These are phyloP conservation scores for Angomonas ambiguus DNA, from an alignment of 208 protist species.

Conservation along the genomic window DNA sequence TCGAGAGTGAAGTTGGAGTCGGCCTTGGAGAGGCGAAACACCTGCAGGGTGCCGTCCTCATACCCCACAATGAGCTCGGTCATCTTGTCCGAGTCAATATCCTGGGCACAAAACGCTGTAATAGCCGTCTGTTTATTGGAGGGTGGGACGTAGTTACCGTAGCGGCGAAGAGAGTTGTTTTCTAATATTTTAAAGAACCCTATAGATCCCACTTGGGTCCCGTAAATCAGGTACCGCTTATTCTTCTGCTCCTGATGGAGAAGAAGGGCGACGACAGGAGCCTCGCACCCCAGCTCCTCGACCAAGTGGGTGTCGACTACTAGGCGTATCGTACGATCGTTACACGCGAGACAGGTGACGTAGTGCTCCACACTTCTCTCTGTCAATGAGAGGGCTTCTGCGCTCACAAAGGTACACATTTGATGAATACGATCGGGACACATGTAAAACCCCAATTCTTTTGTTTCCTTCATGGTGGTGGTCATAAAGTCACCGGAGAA, in stretches of 20 bases:
- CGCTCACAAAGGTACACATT: constrained; percentile 40
- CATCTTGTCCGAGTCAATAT: constrained; percentile 58
- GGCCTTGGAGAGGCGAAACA: constrained; percentile 33
- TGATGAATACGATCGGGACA: constrained; percentile 80
- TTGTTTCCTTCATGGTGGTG: constrained; percentile 66
- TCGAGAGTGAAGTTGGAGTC: constrained; percentile 22
- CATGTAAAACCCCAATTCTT: constrained; percentile 85
- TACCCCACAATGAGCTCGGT: constrained; percentile 75
- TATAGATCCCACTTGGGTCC: constrained; percentile 70
- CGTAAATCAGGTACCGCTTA: constrained; percentile 56
- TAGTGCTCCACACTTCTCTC: constrained; percentile 44
- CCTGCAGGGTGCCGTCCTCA: constrained; percentile 69
- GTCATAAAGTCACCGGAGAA: constrained; percentile 80
- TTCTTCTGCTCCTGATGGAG: constrained; percentile 12
- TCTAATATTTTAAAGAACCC: constrained; percentile 42
- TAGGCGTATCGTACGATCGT: constrained; percentile 74
- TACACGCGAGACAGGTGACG: constrained; percentile 69
- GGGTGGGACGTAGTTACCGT: constrained; percentile 21
- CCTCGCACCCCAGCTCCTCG: constrained; percentile 68
- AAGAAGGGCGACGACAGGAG: constrained; percentile 51
- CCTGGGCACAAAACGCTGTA: constrained; percentile 37
- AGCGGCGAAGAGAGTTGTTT: constrained; percentile 24
- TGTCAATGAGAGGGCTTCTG: constrained; percentile 7
- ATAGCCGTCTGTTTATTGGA: constrained; percentile 23
- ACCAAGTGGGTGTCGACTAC: constrained; percentile 48